Evolutionary conservation across 2,329 filamentous ascomycete species (phyloP), one percentile per base, ranked within the genome.

Genomic region (Proliferodiscus dingleyae): DNA sequence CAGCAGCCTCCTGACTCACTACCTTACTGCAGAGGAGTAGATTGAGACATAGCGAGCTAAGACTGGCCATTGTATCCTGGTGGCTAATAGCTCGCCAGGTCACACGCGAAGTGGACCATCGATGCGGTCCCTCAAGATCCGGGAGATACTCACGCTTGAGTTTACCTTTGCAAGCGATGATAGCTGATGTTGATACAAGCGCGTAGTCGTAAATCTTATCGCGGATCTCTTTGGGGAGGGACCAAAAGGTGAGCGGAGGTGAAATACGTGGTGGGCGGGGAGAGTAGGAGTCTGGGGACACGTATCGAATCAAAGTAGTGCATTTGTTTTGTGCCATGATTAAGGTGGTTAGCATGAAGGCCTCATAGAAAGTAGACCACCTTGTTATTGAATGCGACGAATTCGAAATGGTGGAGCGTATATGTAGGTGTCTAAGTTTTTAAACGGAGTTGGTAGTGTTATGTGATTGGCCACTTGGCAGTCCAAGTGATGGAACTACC

Each of bases 181-280:
- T 41, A 37, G 29, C 19, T 37, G 43, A 41, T 19, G 19, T 23
- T 15, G 37, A 41, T 18, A 41, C 30, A 7, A 46, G 43, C n/a
- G 37, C 43, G 6, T 36, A 13, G 11, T 19, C 15, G 21, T 47
- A 47, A 24, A 47, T 47, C 15, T 3, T 21, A 32, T 47, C 45
- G 28, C 45, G 38, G 30, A 47, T 38, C 32, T 47, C 45, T 33
- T 39, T 40, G 10, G 45, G 22, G 15, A 47, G 45, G 29, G 37
- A 41, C 9, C 19, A 29, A 23, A 46, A 46, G 10, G 44, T 37
- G 16, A 30, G 10, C 30, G 29, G 41, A 21, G 41, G 30, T 28
- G 22, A 32, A 24, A 19, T 43, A 23, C 41, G 41, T n/a, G 41
- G 32, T 15, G n/a, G n/a, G n/a, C 32, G 19, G 18, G 37, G 37